phyloP scores from a whole-genome alignment of 2,329 filamentous ascomycete species.

The Aspergillus carbonarius region DNA sequence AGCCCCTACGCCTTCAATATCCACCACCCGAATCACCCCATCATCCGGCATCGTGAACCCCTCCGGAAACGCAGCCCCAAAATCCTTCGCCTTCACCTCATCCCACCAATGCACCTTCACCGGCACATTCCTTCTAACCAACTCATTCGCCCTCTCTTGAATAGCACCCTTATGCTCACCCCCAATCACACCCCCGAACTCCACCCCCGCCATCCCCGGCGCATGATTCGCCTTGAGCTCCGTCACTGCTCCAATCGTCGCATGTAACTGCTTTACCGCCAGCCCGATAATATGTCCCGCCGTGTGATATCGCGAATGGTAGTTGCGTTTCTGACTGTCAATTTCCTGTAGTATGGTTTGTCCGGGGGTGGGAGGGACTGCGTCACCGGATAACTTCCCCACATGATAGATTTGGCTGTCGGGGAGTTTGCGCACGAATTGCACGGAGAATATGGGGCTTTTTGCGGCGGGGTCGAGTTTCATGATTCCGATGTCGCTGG shows the following conservation, averaged over 20 bases:
- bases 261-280: neutral
- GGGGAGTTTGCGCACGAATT: neutral
- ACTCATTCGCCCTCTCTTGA: neutral
- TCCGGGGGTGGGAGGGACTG: neutral
- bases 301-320: neutral
- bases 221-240: neutral
- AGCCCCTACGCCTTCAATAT: neutral
- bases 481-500: neutral
- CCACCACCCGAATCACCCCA: neutral
- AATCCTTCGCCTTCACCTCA: neutral
- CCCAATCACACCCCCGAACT: neutral
- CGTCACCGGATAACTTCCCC: neutral
- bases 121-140: neutral
- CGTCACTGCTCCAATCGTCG: neutral
- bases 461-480: neutral
- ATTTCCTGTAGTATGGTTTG: neutral
- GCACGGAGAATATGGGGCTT: neutral
- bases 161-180: neutral
- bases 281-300: neutral
- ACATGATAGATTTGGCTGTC: neutral
- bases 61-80: neutral
- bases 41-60: neutral
- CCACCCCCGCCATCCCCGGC: neutral
- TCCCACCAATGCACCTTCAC: neutral
- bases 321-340: neutral